Evolutionary conservation across 2,329 filamentous ascomycete species (phyloP).

Genomic region (Fusarium dimerum): DNA sequence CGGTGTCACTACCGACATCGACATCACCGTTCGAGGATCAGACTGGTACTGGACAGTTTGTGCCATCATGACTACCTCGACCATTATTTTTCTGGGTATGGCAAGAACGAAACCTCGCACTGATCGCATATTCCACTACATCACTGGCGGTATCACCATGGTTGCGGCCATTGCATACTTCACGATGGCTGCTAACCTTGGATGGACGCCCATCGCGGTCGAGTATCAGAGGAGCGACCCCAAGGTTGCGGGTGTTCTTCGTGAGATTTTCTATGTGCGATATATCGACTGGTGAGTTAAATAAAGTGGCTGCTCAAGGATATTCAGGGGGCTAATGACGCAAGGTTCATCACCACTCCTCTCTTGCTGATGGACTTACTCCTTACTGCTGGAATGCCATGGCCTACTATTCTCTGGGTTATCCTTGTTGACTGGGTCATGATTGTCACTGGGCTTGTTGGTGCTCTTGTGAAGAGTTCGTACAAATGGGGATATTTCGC

Average conservation of each 20-base stretch:
- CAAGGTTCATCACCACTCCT: conserved; percentile 57
- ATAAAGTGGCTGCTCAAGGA: no score
- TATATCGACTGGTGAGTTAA: conserved; percentile 45
- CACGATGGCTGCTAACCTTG: conserved; percentile 53
- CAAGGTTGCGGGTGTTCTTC: conserved; percentile 50
- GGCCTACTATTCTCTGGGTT: conserved; percentile 53
- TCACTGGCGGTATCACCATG: conserved; percentile 50
- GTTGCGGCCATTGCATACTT: conserved; percentile 53
- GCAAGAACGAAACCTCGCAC: conserved; percentile 55
- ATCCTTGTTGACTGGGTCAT: conserved; percentile 51
- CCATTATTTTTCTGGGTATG: conserved; percentile 54
- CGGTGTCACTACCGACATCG: conserved; percentile 45
- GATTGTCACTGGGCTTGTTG: conserved; percentile 45
- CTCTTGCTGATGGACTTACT: conserved; percentile 63
- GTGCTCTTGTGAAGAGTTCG: conserved; percentile 46
- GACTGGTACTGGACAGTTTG: conserved; percentile 65
- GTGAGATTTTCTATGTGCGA: conserved; percentile 58
- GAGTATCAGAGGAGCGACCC: conserved; percentile 46
- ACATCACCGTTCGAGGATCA: conserved; percentile 60
- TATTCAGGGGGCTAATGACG: no score
- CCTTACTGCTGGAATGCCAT: conserved; percentile 57
- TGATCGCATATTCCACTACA: conserved; percentile 57
- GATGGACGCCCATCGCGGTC: conserved; percentile 46
- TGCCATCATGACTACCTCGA: conserved; percentile 57
- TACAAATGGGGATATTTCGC: conserved; percentile 61